These are phyloP conservation scores for Mycena rosella DNA, from an alignment of 768 basidiomycete genomes.

Conservation along the genomic window DNA sequence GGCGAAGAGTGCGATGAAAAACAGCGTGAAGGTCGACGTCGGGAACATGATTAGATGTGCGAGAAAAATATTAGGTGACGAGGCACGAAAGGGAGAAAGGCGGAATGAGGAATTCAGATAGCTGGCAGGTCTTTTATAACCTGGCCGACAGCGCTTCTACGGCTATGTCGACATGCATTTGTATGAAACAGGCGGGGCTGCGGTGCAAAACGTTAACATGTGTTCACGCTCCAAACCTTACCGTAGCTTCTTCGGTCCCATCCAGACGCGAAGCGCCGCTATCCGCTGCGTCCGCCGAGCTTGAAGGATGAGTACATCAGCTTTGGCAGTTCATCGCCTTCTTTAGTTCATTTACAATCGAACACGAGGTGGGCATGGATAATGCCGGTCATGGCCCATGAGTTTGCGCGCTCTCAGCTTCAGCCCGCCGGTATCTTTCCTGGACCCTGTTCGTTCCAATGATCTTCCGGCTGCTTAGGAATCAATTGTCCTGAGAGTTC, in stretches of 20 bases:
- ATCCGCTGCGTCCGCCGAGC: conserved; percentile 35
- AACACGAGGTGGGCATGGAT: conserved; percentile 30
- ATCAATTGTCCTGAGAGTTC: conserved; percentile 17
- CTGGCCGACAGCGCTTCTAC: conserved; percentile 7
- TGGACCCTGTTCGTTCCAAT: background rate
- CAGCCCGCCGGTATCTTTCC: conserved; percentile 9
- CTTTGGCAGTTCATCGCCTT: conserved; percentile 31
- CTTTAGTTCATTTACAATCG: conserved; percentile 21
- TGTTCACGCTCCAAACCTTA: conserved; percentile 23
- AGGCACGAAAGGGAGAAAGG: conserved; percentile 11
- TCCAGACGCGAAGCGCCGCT: conserved; percentile 27
- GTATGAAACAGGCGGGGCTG: conserved; percentile 5
- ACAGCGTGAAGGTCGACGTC: conserved; percentile 33
- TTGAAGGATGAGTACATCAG: conserved; percentile 31
- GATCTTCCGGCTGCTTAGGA: conserved; percentile 22
- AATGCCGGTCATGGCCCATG: conserved; percentile 20
- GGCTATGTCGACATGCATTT: conserved; percentile 19
- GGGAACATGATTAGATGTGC: conserved; percentile 33
- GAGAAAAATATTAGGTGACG: conserved; percentile 30
- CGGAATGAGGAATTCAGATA: conserved; percentile 20
- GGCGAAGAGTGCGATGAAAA: conserved; percentile 38
- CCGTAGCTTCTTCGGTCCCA: conserved; percentile 28
- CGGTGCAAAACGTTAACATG: conserved; percentile 15
- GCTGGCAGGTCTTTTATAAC: conserved; percentile 26
- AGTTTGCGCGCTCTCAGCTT: conserved; percentile 22